Conservation (phyloP, 352 stramenopile genomes). For the Pilasporangium apinafurcum region DNA sequence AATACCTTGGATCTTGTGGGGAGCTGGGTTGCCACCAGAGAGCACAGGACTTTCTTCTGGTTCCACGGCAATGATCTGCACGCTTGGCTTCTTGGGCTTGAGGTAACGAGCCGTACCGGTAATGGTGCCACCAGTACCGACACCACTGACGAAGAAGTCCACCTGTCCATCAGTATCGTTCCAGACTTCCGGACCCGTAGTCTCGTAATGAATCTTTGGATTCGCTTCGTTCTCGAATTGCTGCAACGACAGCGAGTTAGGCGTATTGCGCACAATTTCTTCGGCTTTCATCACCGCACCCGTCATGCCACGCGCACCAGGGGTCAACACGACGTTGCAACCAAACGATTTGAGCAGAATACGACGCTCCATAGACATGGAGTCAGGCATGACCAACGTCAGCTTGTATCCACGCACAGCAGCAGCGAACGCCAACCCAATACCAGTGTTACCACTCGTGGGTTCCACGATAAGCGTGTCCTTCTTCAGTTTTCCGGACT, state of each 20-base stretch:
- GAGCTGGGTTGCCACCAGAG: slow-evolving; percentile 68
- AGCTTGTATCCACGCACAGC: slow-evolving; percentile 89
- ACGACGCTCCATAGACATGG: slow-evolving; percentile 94
- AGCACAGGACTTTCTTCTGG: slow-evolving; percentile 80
- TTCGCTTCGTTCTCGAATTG: slow-evolving; percentile 98
- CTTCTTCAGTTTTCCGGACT: slow-evolving; percentile 57
- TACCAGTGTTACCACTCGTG: slow-evolving; percentile 94
- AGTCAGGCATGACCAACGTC: slow-evolving; percentile 94
- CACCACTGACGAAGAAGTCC: slow-evolving; percentile 86
- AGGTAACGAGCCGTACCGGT: slow-evolving; percentile 82
- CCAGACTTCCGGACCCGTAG: slow-evolving; percentile 86
- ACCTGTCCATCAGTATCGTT: slow-evolving; percentile 81
- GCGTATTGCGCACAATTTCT: slow-evolving; percentile 66
- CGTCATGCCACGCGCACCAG: slow-evolving; percentile 78
- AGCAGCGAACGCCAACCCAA: slow-evolving; percentile 90
- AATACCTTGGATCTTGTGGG: slow-evolving; percentile 87
- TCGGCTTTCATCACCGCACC: slow-evolving; percentile 75
- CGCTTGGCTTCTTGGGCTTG: slow-evolving; percentile 78
- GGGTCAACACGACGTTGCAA: slow-evolving; percentile 89
- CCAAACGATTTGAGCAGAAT: slow-evolving; percentile 94
- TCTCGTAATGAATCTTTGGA: slow-evolving; percentile 90
- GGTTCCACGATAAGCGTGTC: slow-evolving; percentile 90
- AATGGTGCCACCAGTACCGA: slow-evolving; percentile 84
- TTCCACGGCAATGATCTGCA: slow-evolving; percentile 83
- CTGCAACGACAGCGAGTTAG: slow-evolving; percentile 81